Evolutionary conservation across 192 early-diverging fungal species (phyloP).

Genomic region (Rhizophagus sp.): DNA sequence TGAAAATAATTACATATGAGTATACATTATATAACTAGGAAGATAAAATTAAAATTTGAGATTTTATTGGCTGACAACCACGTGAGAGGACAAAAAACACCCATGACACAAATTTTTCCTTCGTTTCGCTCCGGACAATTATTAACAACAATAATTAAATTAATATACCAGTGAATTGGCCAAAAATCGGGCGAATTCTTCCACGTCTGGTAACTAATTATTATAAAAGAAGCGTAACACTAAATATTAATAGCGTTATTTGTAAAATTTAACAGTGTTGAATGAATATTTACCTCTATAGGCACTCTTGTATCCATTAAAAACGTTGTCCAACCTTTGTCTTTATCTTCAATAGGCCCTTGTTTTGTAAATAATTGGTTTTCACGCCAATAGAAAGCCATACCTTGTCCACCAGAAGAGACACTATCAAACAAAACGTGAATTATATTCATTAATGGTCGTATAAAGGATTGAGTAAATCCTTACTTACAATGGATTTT

Average conservation of each 20-base stretch:
- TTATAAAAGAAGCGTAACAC: neutral
- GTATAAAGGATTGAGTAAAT: too few species aligned
- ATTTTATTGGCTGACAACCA: too few species aligned
- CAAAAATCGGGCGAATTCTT: conserved; percentile 67
- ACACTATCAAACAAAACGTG: conserved; percentile 45
- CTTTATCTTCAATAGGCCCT: conserved; percentile 45
- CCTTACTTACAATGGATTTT: conserved; percentile 71
- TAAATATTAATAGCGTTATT: neutral
- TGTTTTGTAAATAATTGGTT: conserved; percentile 85
- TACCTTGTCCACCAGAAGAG: conserved; percentile 70
- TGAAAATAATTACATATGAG: neutral
- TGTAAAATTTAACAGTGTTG: too few species aligned
- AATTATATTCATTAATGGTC: neutral
- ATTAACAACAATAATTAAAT: too few species aligned
- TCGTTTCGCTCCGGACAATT: too few species aligned
- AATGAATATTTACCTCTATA: conserved; percentile 47
- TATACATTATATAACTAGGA: too few species aligned
- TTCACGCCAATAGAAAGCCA: conserved; percentile 88
- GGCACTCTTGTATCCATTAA: conserved; percentile 71
- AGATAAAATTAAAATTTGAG: too few species aligned
- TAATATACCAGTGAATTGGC: conserved; percentile 53
- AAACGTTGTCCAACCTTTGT: conserved; percentile 66
- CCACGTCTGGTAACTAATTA: conserved; percentile 49
- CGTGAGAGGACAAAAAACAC: too few species aligned
- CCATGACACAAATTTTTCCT: too few species aligned